These are phyloP conservation scores for Heritiera littoralis DNA, from an alignment of 345 rosid genomes.

Conservation along the genomic window DNA sequence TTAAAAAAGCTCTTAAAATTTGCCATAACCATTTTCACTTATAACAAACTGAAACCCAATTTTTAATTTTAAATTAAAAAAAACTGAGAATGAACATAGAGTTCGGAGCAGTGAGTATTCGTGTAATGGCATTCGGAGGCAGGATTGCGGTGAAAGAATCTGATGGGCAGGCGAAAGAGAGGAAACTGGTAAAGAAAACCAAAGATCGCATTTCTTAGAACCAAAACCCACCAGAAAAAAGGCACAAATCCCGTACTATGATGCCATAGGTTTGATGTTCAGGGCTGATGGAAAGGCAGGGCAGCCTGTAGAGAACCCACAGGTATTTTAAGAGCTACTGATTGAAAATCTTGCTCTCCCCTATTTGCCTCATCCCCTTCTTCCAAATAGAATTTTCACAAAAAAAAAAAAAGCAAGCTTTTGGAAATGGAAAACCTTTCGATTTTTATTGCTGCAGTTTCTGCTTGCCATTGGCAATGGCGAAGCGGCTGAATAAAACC, in stretches of 20 bases:
- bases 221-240: not conserved
- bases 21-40: no score
- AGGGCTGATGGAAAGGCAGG: conserved; percentile 17
- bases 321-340: conserved; percentile 20
- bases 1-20: not conserved
- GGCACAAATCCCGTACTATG: conserved; percentile 22
- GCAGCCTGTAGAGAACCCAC: conserved; percentile 23
- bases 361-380: conserved; percentile 12
- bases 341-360: conserved; percentile 10
- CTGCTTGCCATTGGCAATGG: not conserved
- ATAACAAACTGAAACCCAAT: not conserved
- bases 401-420: not conserved
- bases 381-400: not conserved
- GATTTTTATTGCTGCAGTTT: not conserved
- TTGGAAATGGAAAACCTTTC: not conserved
- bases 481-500: not conserved
- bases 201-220: not conserved
- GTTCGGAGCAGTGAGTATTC: not conserved
- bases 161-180: not conserved
- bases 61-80: not conserved
- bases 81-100: not conserved
- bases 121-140: conserved; percentile 20
- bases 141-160: conserved; percentile 6
- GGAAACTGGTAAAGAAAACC: not conserved
- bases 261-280: conserved; percentile 4